Evolutionary conservation across 169 alveolate species (phyloP), one percentile per base, ranked within the genome.

Genomic region (Eimeria necatrix): DNA sequence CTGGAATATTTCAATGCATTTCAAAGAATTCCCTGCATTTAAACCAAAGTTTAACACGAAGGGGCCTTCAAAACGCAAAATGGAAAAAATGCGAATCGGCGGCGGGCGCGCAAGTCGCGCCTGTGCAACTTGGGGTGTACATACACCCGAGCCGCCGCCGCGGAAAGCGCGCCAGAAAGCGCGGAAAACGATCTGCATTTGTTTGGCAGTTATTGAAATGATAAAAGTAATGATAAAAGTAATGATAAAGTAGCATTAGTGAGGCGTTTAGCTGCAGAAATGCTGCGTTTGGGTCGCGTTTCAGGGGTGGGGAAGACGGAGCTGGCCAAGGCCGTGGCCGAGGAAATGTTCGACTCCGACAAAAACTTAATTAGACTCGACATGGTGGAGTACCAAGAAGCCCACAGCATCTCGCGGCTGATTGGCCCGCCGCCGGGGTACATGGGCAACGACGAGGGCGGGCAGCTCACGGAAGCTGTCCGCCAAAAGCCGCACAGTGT

Each of bases 371-470:
- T 98, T n/a, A 98, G 98, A 22, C 96, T 98, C 70, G 99, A 98
- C 96, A 98, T 98, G 99, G 96, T 98, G 22, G 99, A 98, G 88
- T 98, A 97, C 89, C 97, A 97, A 97, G 99, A 98, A 80, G 97
- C 97, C 52, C 99, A 98, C 95, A 94, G 98, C 59, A 98, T 98
- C 7, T 97, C 99, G 20, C 94, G 98, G 8, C 96, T 98, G 61
- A 97, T 98, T 9, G 99, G 99, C 49, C 98, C 99, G 9, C 99
- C 99, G 0, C 99, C 99, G 12, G 99, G 99, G n/a, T 98, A 98
- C 86, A 98, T 98, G 53, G 98, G 99, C 22, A 96, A 93, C 93
- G 99, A 96, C 71, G 98, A 97, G 70, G 99, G 99, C 14, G 99
- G 99, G 2, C 97, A 98, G 89, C 96, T 98, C 73, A 98, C 99